Conservation (phyloP, 2,329 filamentous ascomycete genomes). For the Venturia effusa region DNA sequence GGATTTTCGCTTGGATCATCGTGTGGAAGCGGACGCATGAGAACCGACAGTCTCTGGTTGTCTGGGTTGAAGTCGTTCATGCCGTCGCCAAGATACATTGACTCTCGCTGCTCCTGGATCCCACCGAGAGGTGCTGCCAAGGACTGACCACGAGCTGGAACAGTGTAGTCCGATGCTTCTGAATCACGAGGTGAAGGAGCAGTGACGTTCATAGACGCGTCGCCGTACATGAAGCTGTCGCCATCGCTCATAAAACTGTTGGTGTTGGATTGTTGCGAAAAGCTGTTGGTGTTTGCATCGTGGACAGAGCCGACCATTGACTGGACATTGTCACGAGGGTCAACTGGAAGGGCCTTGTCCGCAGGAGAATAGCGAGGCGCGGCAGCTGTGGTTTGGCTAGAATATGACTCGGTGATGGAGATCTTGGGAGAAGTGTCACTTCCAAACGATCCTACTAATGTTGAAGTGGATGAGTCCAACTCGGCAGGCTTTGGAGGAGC, state of each 20-base stretch:
- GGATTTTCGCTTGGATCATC: conserved; percentile 82
- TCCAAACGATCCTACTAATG: conserved; percentile 5
- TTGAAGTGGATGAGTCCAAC: conserved; percentile 15
- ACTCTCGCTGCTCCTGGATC: conserved; percentile 20
- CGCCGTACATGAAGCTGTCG: conserved; percentile 47
- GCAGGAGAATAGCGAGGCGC: conserved; percentile 3
- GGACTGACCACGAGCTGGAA: conserved; percentile 15
- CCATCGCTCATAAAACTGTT: conserved; percentile 37
- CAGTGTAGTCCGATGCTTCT: not conserved
- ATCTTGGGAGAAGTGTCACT: not conserved
- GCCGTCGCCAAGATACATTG: conserved; percentile 12
- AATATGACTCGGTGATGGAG: not conserved
- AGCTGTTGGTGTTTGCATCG: conserved; percentile 25
- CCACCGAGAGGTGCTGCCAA: conserved; percentile 17
- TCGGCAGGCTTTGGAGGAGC: conserved; percentile 14
- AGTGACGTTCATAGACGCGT: conserved; percentile 41
- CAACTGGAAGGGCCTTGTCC: not conserved
- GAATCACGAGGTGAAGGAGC: conserved; percentile 25
- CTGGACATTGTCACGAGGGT: conserved; percentile 16
- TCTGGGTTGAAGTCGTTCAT: conserved; percentile 24
- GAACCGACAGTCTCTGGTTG: conserved; percentile 45
- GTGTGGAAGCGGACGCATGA: conserved; percentile 74
- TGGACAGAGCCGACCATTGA: conserved; percentile 26
- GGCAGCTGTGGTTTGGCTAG: not conserved
- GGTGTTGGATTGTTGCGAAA: conserved; percentile 21